Base-by-base conservation (phyloP, 192 early-diverging fungal species). In the Coemansia erecta region DNA sequence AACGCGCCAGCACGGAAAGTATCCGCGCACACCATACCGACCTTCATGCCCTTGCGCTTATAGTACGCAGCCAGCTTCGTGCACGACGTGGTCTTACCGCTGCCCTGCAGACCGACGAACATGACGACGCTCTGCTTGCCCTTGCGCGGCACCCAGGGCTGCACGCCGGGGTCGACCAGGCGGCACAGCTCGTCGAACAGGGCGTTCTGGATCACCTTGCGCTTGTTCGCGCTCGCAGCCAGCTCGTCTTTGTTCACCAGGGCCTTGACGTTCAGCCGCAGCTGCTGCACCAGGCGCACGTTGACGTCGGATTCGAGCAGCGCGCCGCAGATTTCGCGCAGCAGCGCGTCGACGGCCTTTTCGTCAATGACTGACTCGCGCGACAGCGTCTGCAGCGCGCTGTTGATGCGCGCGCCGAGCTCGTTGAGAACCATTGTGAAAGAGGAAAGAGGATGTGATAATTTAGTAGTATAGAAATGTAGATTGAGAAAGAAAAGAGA, bases 1-100 rank as follows among this genome's bases (percentile, higher is more conserved):
- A 97, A 97, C 13, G 95, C 95, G 81, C 95, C 95, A 43, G 95
- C 95, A 72, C 95, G 90, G 80, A 95, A 98, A 13, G 95, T 98
- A 73, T 98, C 95, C 2, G 94, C 88, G 59, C 94, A 96, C 9
- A 98, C 94, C 22, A 98, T 70, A 11, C 90, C 88, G 1, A 88
- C 89, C 70, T 97, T 97, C 87, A 89, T 94, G 0, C 94, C 94
- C 71, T 98, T 98, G 51, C 91, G 85, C 73, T 90, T 89, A 71
- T 98, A 98, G 53, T 92, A 84, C 15, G 87, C 84, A 2, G 93
- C 95, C 45, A 98, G 77, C 77, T 98, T 98, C 22, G 94, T 97
- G 76, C 95, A 98, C 7, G 95, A 91, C 0, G 95, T 98, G 17
- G 95, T 98, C 61, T 98, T 98, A 48, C 95, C 95, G 52, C 85